phyloP scores from a whole-genome alignment of 352 stramenopile species.

The Phytophthora tentaculata region DNA sequence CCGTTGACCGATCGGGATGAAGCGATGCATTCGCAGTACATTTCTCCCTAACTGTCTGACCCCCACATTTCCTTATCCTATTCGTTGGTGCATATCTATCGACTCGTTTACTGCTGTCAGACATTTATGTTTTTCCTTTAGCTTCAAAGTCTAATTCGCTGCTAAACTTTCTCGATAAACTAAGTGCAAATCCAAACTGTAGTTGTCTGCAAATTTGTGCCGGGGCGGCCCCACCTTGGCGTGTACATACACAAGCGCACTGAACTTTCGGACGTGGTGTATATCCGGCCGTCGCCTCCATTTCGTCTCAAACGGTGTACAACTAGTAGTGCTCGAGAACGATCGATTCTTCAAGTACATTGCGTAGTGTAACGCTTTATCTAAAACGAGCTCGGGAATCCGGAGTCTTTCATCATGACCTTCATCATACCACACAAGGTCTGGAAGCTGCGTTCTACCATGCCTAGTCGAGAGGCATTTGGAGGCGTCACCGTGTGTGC shows the following conservation, averaged over 20 bases:
- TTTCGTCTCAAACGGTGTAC: constrained; percentile 3
- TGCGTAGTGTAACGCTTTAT: constrained; percentile 3
- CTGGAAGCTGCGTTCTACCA: constrained; percentile 2
- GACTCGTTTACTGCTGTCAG: too few species aligned
- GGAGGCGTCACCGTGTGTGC: neutral
- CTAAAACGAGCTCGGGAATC: constrained; percentile 7
- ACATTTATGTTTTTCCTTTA: too few species aligned
- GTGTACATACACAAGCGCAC: constrained; percentile 1
- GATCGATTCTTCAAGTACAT: constrained; percentile 6
- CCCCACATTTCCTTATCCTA: too few species aligned
- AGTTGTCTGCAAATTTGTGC: constrained; percentile 12
- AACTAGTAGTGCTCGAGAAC: neutral
- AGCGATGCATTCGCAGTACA: too few species aligned
- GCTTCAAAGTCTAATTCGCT: too few species aligned
- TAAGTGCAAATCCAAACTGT: neutral
- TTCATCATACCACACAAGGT: constrained; percentile 9
- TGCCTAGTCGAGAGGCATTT: neutral
- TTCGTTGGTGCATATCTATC: too few species aligned
- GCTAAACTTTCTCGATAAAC: too few species aligned
- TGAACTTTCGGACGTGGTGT: constrained; percentile 6
- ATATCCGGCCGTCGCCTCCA: constrained; percentile 1
- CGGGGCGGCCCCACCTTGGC: neutral
- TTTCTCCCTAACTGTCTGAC: too few species aligned
- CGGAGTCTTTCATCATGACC: constrained; percentile 4
- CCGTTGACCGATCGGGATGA: too few species aligned